A percentile compares a stretch with the other conserved stretches of the same genome.
Conservation (phyloP, 306 rosid species). For the Pyrus pyrifolia region DNA sequence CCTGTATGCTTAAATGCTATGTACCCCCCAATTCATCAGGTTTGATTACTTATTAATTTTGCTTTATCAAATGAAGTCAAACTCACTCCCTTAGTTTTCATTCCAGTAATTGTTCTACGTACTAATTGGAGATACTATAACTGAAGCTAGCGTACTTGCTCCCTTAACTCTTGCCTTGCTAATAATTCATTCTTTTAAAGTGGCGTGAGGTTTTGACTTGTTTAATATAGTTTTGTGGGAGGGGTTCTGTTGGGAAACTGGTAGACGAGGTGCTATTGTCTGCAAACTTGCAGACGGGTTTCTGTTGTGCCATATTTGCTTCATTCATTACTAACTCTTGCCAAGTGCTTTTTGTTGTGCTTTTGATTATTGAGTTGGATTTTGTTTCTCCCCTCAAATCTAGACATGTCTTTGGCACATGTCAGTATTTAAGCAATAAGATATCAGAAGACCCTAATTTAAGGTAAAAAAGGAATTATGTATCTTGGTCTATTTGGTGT, state of each 20-base stretch:
- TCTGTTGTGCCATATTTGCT: neutral
- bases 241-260: neutral
- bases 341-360: neutral
- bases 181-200: neutral
- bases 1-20: slow-evolving; percentile 91
- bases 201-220: neutral
- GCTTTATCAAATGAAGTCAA: neutral
- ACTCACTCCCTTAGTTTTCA: neutral
- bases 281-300: neutral
- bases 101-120: neutral
- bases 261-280: neutral
- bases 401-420: neutral
- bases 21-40: slow-evolving; percentile 99
- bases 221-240: neutral
- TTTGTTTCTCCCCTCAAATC: neutral
- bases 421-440: neutral
- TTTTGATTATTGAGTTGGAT: neutral
- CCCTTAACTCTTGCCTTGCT: neutral
- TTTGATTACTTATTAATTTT: slow-evolving; percentile 7
- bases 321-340: neutral
- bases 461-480: neutral
- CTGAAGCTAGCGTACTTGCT: neutral
- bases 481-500: neutral
- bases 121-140: neutral
- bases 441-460: neutral